Conservation (phyloP, 2,329 filamentous ascomycete genomes). For the Acarospora socialis region DNA sequence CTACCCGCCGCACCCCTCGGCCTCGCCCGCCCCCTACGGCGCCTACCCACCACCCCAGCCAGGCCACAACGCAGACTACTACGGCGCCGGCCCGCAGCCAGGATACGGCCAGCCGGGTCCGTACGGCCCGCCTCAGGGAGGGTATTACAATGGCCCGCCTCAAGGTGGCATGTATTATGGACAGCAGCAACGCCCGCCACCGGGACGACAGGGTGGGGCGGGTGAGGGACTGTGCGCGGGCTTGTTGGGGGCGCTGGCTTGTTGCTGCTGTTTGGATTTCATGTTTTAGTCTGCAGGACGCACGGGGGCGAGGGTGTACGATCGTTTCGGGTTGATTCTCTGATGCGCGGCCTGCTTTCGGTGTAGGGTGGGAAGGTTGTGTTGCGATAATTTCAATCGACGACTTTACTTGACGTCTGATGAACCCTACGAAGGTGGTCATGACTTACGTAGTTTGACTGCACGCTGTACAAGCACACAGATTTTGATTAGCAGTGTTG, state of each 20-base stretch:
- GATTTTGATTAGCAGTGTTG: no score
- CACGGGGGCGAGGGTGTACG: no score
- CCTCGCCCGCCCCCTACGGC: conserved; percentile 9
- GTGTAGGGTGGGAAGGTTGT: no score
- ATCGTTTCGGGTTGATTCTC: no score
- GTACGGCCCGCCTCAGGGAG: conserved; percentile 2
- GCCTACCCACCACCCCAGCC: conserved; percentile 2
- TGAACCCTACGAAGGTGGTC: no score
- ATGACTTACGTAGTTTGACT: no score
- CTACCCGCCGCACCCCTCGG: neutral
- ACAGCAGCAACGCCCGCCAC: conserved; percentile 15
- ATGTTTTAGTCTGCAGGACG: conserved; percentile 35
- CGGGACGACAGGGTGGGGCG: conserved; percentile 5
- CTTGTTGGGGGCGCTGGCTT: conserved; percentile 31
- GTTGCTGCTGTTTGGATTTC: conserved; percentile 39
- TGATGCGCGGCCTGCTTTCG: no score
- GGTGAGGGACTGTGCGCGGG: conserved; percentile 29
- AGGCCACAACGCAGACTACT: conserved; percentile 2
- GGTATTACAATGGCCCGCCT: conserved; percentile 1
- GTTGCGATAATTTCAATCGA: no score
- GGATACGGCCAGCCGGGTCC: neutral
- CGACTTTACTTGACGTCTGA: no score
- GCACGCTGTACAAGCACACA: no score
- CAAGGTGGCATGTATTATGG: conserved; percentile 17
- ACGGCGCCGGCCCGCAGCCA: neutral